Percentiles rank a stretch among this genome's conserved stretches.
phyloP scores from a whole-genome alignment of 179 eudicot species.

The Carnegiea gigantea region DNA sequence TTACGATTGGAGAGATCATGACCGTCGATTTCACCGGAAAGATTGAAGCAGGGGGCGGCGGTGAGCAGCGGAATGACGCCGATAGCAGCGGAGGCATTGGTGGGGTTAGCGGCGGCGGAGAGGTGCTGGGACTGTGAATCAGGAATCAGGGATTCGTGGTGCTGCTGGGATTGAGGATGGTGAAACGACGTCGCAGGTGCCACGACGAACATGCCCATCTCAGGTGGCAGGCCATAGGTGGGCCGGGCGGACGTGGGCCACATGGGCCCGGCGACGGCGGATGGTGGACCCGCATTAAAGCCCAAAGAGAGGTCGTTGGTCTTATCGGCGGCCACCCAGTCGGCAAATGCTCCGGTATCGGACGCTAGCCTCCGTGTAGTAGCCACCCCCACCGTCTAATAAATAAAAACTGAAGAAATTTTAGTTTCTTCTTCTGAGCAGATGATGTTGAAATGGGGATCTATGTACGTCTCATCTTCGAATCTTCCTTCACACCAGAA shows the following conservation, averaged over 20 bases:
- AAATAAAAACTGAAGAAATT: not conserved
- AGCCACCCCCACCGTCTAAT: conserved; percentile 53
- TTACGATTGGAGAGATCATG: conserved; percentile 17
- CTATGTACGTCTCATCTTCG: no score
- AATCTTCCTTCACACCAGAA: no score
- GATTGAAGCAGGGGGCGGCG: conserved; percentile 24
- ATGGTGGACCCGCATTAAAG: conserved; percentile 53
- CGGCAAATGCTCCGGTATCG: conserved; percentile 74
- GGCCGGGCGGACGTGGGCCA: conserved; percentile 36
- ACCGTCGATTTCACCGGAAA: conserved; percentile 10
- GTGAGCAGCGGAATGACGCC: conserved; percentile 39
- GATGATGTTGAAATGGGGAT: no score
- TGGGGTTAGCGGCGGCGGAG: conserved; percentile 1
- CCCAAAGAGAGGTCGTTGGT: conserved; percentile 71
- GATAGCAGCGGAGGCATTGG: conserved; percentile 6
- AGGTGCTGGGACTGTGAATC: not conserved
- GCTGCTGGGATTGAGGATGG: conserved; percentile 1
- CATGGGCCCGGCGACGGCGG: conserved; percentile 20
- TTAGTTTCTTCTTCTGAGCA: no score
- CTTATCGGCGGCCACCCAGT: conserved; percentile 57
- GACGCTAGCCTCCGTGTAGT: conserved; percentile 62
- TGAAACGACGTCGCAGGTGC: conserved; percentile 54
- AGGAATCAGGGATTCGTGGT: not conserved
- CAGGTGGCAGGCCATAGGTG: conserved; percentile 22
- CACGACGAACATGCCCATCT: conserved; percentile 70